Base-by-base conservation (phyloP, 148 eudicot genomes). In the Heliamphora exappendiculata region DNA sequence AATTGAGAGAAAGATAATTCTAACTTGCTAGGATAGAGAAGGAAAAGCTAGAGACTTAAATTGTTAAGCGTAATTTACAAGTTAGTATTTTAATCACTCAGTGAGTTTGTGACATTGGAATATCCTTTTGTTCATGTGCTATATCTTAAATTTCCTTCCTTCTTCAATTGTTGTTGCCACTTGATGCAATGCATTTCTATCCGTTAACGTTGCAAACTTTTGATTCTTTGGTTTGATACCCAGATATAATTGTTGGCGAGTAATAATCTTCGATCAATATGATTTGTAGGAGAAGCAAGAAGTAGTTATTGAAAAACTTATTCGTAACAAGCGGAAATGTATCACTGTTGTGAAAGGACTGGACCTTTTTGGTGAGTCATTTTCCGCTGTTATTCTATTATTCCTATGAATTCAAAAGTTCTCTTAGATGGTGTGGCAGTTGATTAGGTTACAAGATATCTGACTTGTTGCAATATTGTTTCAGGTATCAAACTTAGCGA, bases 271-370 rank as follows among this genome's bases (percentile, higher is more conserved):
- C 17, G 1, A n/a, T 22, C 47, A n/a, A 22, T 66, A 20, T 7
- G 5, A 36, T 81, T 78, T 76, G 65, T 73, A 93, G 98, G 98
- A 91, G 67, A 93, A 57, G 85, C 89, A 86, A 79, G 98, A 91
- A 87, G 90, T 93, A 54, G 75, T 93, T 75, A 92, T 95, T 58
- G 97, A 92, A 86, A 95, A 95, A 89, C 85, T 95, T 50, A 90
- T 91, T 65, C 96, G 97, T 45, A 95, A 95, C 84, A 91, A 91
- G 83, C 81, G 99, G 74, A 95, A 91, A 81, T 85, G 91, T 79
- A 95, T 95, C 82, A 95, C 99, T 65, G 91, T 96, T 49, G 89
- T 95, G 75, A 95, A 91, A 84, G 99, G 97, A 72, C 84, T 92
- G 79, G 97, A 95, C 5, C 90, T 84, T 74, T 95, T 92, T 80